These are phyloP conservation scores for Sclerotinia sclerotiorum DNA, from an alignment of 2,329 filamentous ascomycete genomes.

Conservation along the genomic window DNA sequence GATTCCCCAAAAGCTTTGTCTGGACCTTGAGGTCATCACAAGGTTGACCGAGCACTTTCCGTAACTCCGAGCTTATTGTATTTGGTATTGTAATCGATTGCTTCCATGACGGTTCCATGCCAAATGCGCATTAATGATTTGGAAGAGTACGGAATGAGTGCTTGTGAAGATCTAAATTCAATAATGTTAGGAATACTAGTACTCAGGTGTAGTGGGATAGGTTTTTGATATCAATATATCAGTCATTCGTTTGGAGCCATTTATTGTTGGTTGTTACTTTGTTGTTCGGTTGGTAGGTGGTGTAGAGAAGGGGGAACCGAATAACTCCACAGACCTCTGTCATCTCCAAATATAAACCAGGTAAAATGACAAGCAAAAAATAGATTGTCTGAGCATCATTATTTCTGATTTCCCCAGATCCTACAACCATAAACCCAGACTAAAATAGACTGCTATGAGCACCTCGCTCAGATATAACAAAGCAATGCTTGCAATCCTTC, in stretches of 20 bases:
- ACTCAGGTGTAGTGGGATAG: neutral
- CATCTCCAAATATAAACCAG: neutral
- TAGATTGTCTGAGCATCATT: neutral
- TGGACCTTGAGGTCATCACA: slow-evolving; percentile 12
- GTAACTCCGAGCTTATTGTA: neutral
- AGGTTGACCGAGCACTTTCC: slow-evolving; percentile 10
- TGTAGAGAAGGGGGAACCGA: neutral
- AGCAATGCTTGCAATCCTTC: slow-evolving; percentile 13
- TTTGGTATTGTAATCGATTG: neutral
- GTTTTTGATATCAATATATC: neutral
- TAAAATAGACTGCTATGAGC: neutral
- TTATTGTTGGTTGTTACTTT: neutral
- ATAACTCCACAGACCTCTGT: slow-evolving; percentile 3
- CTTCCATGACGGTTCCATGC: slow-evolving; percentile 1
- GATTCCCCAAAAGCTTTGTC: neutral
- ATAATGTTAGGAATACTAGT: neutral
- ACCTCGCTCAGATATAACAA: slow-evolving; percentile 11
- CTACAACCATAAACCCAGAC: neutral
- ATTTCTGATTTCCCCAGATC: neutral
- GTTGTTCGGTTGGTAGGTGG: neutral
- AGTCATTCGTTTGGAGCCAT: too few species aligned
- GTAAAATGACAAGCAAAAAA: neutral
- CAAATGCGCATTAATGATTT: neutral
- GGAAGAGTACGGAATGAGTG: neutral
- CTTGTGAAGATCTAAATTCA: neutral